Percentiles rank a stretch among this genome's conserved stretches.
Evolutionary conservation across 2,329 filamentous ascomycete genomes (phyloP).

Genomic region (Zymoseptoria crescenta): DNA sequence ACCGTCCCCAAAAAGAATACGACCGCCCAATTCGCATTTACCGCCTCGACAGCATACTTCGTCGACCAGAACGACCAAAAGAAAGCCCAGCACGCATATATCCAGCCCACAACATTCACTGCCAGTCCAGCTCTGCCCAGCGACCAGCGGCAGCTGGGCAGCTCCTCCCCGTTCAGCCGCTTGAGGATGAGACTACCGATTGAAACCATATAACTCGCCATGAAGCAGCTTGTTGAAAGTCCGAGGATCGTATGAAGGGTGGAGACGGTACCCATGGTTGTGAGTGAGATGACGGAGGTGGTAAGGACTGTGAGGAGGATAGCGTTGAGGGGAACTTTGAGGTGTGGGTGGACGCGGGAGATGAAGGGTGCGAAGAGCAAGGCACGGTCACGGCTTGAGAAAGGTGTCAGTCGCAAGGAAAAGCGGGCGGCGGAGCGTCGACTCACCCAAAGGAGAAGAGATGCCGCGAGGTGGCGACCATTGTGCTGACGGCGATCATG

Average conservation of each 20-base stretch:
- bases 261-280: constrained; percentile 28
- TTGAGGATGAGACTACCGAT: constrained; percentile 32
- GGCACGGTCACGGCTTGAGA: constrained; percentile 30
- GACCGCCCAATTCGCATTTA: constrained; percentile 46
- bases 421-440: not conserved
- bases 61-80: constrained; percentile 39
- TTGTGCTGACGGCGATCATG: constrained; percentile 33
- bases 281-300: constrained; percentile 24
- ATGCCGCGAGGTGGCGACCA: constrained; percentile 35
- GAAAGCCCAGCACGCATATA: constrained; percentile 30
- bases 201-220: constrained; percentile 36
- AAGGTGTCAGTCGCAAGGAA: constrained; percentile 3
- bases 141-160: constrained; percentile 32
- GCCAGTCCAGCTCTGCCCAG: constrained; percentile 32
- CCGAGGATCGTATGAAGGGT: constrained; percentile 38
- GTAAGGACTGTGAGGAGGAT: constrained; percentile 24
- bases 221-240: constrained; percentile 33
- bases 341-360: constrained; percentile 15
- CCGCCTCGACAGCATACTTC: constrained; percentile 26
- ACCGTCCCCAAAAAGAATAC: constrained; percentile 33
- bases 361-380: constrained; percentile 34
- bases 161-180: constrained; percentile 28
- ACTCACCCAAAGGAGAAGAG: constrained; percentile 35
- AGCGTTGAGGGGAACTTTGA: constrained; percentile 23
- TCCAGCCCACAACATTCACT: constrained; percentile 31